A percentile compares a stretch with the other conserved stretches of the same genome.
These are phyloP conservation scores for Ustilago trichophora DNA, from an alignment of 1,284 basidiomycete species.

Conservation along the genomic window DNA sequence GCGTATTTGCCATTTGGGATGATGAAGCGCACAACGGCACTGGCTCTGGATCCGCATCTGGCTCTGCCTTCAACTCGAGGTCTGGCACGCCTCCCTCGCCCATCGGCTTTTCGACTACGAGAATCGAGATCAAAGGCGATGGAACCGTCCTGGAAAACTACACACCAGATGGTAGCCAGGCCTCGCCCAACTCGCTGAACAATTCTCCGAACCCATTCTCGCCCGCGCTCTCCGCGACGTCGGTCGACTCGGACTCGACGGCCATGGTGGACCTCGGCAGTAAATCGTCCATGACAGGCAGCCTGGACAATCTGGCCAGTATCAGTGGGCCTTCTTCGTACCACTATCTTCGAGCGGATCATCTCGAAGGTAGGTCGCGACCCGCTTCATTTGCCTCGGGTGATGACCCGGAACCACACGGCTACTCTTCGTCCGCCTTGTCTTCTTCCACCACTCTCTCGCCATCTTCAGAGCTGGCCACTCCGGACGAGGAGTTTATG, in stretches of 20 bases:
- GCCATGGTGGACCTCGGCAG: conserved; percentile 20
- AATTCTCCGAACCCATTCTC: conserved; percentile 55
- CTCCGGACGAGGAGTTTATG: conserved; percentile 48
- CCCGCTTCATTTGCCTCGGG: conserved; percentile 29
- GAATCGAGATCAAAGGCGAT: conserved; percentile 32
- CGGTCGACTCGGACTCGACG: conserved; percentile 55
- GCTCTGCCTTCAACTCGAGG: conserved; percentile 19
- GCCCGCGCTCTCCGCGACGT: conserved; percentile 48
- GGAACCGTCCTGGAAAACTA: conserved; percentile 49
- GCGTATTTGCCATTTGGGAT: conserved; percentile 28
- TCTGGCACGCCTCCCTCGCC: conserved; percentile 38
- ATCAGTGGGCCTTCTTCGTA: conserved; percentile 19
- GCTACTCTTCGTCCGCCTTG: conserved; percentile 35
- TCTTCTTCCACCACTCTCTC: conserved; percentile 42
- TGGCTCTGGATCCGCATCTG: conserved; percentile 28
- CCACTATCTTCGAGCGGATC: conserved; percentile 27
- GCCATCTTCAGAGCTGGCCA: conserved; percentile 42
- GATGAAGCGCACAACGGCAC: conserved; percentile 20
- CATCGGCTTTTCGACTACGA: conserved; percentile 18
- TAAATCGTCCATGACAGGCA: conserved; percentile 20
- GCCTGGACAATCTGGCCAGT: conserved; percentile 26
- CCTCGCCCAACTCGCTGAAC: conserved; percentile 51
- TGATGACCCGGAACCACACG: conserved; percentile 35
- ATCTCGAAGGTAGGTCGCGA: conserved; percentile 19
- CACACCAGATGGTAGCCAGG: conserved; percentile 48